Conservation (phyloP, 768 basidiomycete genomes). For the Suillus paluster region DNA sequence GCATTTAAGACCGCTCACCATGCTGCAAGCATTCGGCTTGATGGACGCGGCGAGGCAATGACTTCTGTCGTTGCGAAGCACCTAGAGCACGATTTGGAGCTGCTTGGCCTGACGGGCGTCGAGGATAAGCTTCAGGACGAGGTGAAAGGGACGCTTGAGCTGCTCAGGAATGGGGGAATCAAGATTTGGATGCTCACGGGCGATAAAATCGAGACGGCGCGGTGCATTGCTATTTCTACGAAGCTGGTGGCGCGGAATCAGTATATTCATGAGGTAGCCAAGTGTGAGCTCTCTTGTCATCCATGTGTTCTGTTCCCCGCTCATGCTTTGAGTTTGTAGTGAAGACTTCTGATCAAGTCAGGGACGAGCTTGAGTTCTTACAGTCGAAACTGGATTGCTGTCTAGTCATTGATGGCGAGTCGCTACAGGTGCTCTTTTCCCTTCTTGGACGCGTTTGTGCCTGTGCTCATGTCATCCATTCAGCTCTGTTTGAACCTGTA, state of each 20-base stretch:
- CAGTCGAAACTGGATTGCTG: conserved; percentile 96
- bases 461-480: conserved; percentile 1
- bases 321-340: conserved; percentile 53
- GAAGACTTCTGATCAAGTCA: conserved; percentile 78
- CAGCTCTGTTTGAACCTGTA: conserved; percentile 92
- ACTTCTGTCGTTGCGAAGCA: conserved; percentile 69
- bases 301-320: neutral
- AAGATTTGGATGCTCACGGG: conserved; percentile 99
- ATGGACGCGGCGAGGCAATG: conserved; percentile 85
- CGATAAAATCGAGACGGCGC: conserved; percentile 98
- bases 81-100: conserved; percentile 88
- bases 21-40: conserved; percentile 77
- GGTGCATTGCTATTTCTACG: conserved; percentile 97
- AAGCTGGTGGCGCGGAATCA: conserved; percentile 96
- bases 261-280: conserved; percentile 96
- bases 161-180: conserved; percentile 93
- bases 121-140: conserved; percentile 99
- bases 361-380: conserved; percentile 90
- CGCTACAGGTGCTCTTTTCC: conserved; percentile 70
- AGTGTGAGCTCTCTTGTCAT: conserved; percentile 53
- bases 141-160: conserved; percentile 90
- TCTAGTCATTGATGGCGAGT: conserved; percentile 97
- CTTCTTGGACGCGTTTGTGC: neutral
- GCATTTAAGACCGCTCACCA: conserved; percentile 77
- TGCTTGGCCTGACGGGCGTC: conserved; percentile 95